These are phyloP conservation scores for Metarhizium rileyi DNA, from an alignment of 2,329 filamentous ascomycete species.

Conservation along the genomic window DNA sequence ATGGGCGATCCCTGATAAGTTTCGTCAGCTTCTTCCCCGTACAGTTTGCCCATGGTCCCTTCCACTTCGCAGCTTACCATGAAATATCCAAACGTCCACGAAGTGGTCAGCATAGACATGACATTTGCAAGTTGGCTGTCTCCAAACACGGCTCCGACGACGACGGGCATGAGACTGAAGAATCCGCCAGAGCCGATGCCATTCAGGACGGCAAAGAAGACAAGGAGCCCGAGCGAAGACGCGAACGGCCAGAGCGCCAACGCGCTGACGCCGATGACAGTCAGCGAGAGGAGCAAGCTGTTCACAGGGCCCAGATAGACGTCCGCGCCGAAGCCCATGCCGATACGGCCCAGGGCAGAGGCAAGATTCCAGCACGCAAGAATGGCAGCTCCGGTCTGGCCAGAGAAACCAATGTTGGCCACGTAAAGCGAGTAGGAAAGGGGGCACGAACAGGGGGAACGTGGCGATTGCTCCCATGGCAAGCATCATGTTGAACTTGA, in stretches of 20 bases:
- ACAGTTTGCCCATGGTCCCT: not conserved
- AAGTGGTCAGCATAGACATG: slow-evolving; percentile 19
- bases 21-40: not conserved
- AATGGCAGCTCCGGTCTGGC: slow-evolving; percentile 14
- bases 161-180: slow-evolving; percentile 20
- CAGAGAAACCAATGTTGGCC: slow-evolving; percentile 15
- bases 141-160: slow-evolving; percentile 17
- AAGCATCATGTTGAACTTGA: slow-evolving; percentile 15
- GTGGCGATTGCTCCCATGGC: slow-evolving; percentile 16
- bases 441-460: slow-evolving; percentile 16
- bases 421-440: slow-evolving; percentile 18
- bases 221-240: slow-evolving; percentile 14
- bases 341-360: slow-evolving; percentile 16
- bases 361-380: slow-evolving; percentile 21
- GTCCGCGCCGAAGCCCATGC: slow-evolving; percentile 16
- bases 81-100: slow-evolving; percentile 21
- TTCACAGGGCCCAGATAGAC: slow-evolving; percentile 18
- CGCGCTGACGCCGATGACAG: slow-evolving; percentile 17
- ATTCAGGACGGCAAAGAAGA: slow-evolving; percentile 15
- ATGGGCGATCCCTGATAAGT: not conserved
- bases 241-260: slow-evolving; percentile 19
- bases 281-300: slow-evolving; percentile 16
- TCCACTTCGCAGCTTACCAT: slow-evolving; percentile 13
- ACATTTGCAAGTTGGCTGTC: slow-evolving; percentile 11
- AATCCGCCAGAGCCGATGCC: slow-evolving; percentile 20